phyloP scores from a whole-genome alignment of 352 stramenopile genomes.

The Globisporangium megalacanthum region DNA sequence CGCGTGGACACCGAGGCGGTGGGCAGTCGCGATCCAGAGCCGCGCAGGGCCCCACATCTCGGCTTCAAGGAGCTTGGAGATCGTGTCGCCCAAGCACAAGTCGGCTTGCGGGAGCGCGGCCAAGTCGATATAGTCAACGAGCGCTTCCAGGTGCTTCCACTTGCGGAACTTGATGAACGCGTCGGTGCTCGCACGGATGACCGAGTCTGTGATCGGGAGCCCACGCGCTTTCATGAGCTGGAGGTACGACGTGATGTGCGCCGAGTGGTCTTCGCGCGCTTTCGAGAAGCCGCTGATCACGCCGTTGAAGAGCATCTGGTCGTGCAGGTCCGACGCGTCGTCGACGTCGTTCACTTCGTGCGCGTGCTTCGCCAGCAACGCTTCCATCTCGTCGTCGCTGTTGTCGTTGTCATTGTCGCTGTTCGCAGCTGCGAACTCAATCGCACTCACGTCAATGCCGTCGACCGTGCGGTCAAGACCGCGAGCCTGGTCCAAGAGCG shows the following conservation, averaged over 20 bases:
- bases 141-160: constrained; percentile 42
- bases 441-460: constrained; percentile 18
- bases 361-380: constrained; percentile 7
- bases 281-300: constrained; percentile 80
- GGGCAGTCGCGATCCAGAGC: constrained; percentile 49
- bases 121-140: constrained; percentile 48
- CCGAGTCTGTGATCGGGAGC: constrained; percentile 66
- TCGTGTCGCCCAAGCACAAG: constrained; percentile 60
- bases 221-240: constrained; percentile 38
- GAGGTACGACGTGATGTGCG: constrained; percentile 58
- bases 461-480: constrained; percentile 17
- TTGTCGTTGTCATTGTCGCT: constrained; percentile 13
- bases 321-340: constrained; percentile 25
- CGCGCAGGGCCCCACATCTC: constrained; percentile 43
- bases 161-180: constrained; percentile 61
- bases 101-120: constrained; percentile 46
- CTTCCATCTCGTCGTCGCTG: constrained; percentile 23
- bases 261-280: constrained; percentile 59
- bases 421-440: background rate
- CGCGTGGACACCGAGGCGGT: constrained; percentile 40
- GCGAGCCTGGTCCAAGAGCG: constrained; percentile 54
- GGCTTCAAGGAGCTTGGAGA: constrained; percentile 74
- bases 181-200: constrained; percentile 67
- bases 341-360: constrained; percentile 21
- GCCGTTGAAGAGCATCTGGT: constrained; percentile 68